Base-by-base conservation (phyloP, 352 stramenopile genomes). In the Phytophthora tubulina region DNA sequence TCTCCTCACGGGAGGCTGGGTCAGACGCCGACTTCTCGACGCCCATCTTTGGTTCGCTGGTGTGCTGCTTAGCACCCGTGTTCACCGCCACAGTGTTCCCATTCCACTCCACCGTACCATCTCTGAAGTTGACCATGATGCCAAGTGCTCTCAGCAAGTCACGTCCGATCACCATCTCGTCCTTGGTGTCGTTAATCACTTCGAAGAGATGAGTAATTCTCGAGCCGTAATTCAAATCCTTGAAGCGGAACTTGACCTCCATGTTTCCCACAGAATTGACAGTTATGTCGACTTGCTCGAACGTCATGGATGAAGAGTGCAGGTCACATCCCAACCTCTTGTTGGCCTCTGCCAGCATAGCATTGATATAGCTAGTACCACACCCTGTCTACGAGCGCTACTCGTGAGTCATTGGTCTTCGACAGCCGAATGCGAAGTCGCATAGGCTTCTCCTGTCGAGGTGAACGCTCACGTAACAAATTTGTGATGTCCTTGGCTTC, bases 341-440 rank as follows among this genome's bases (percentile, higher is more conserved):
- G 8, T 53, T 32, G 15, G 42, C 41, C 15, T 4, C 30, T 1
- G 8, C 14, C 0, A 67, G 36, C 14, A 46, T 45, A 9, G 13
- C 27, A 15, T 67, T 60, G 15, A 67, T 67, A 10, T 59, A 67
- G 10, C 48, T 52, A 7, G 30, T 54, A 41, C 54, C 42, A 31
- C 42, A 55, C 4, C 44, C 56, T 9, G 56, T 55, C 44, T n/a
- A 67, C 27, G 3, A 67, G 39, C 17, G 59, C 59, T 1, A 67
- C 48, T 5, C 21, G 35, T 5, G 4, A 21, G 8, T 54, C 4
- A 6, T 33, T 54, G 3, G 49, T 67, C 11, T 30, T 35, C 2
- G 60, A 46, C 10, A 60, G 21, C 7, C 50, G 21, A 9, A 67
- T 46, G 4, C 49, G 17, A 14, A 54, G 49, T 14, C 27, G 27